Percentiles rank a stretch among this genome's conserved stretches.
These are phyloP conservation scores for Pseudozyma thailandica DNA, from an alignment of 1,284 basidiomycete genomes.

Conservation along the genomic window DNA sequence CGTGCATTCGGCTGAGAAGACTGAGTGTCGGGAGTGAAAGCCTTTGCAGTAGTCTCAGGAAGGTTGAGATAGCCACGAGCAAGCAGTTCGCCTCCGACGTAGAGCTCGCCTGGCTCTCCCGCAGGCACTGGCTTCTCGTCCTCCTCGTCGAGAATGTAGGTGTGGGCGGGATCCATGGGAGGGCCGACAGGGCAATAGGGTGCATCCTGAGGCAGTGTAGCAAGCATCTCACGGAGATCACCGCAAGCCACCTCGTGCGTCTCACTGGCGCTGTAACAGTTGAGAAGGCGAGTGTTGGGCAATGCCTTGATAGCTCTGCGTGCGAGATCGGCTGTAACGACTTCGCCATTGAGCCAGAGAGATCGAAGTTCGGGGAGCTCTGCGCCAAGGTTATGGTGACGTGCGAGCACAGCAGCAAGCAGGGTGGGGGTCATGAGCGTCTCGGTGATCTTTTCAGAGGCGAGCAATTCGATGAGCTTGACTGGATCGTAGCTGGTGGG, in stretches of 20 bases:
- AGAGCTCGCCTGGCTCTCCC: slow-evolving; percentile 61
- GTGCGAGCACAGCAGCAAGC: slow-evolving; percentile 62
- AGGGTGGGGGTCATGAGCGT: slow-evolving; percentile 68
- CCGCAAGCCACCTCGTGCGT: slow-evolving; percentile 66
- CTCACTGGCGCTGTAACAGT: slow-evolving; percentile 67
- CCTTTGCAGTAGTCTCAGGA: slow-evolving; percentile 62
- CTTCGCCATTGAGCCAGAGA: slow-evolving; percentile 68
- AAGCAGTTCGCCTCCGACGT: slow-evolving; percentile 62
- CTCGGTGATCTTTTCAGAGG: slow-evolving; percentile 59
- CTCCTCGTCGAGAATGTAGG: slow-evolving; percentile 63
- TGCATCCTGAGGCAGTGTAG: slow-evolving; percentile 22
- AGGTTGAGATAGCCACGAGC: slow-evolving; percentile 66
- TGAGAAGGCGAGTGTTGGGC: slow-evolving; percentile 61
- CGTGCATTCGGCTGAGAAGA: slow-evolving; percentile 30
- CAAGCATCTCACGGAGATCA: slow-evolving; percentile 53
- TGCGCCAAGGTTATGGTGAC: slow-evolving; percentile 45
- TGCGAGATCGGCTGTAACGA: slow-evolving; percentile 64
- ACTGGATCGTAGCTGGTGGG: slow-evolving; percentile 63
- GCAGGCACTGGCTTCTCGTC: slow-evolving; percentile 49
- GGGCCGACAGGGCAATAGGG: slow-evolving; percentile 63
- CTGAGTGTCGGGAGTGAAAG: slow-evolving; percentile 55
- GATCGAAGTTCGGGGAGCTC: slow-evolving; percentile 59
- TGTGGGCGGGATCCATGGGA: slow-evolving; percentile 56
- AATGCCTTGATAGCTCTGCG: slow-evolving; percentile 60
- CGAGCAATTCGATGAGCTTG: slow-evolving; percentile 59